Base-by-base conservation (phyloP, 371 early-diverging fungal genomes). In the Rhizomucor miehei region DNA sequence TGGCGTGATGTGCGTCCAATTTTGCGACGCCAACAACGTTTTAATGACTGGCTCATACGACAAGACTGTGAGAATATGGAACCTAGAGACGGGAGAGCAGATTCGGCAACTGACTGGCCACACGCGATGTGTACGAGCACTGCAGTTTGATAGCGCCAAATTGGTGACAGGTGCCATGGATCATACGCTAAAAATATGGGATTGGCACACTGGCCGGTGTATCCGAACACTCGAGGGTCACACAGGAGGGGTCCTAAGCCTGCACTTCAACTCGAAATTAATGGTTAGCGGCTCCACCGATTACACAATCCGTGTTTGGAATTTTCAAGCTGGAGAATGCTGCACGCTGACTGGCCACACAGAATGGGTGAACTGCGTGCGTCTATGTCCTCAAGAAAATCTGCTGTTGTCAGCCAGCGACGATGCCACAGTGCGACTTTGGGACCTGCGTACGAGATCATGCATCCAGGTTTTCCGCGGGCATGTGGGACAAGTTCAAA, bases 111-210 rank as follows among this genome's bases (percentile, higher is more conserved):
- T 95, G 12, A 73, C 62, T 11, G 99, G 98, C 0, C 99, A 99
- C 75, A 85, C 88, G 9, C 82, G 88, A 2, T 87, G 89, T 17
- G 89, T 99, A 0, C 80, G 94, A 1, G 90, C 90, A 1, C 78
- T 98, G 6, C 94, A 91, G 51, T 92, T 92, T 62, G 91, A 91
- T 59, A 87, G 88, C 36, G 82, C 84, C 59, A 91, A 89, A 65
- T 73, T 93, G 25, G 87, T 94, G 16, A 87, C 92, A 3, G 93
- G 91, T 6, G 89, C 94, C 9, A 87, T 91, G 71, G 99, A 99
- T 62, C 83, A 90, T 24, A 96, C 96, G 0, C 82, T 99, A n/a
- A 81, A 91, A 57, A 89, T 99, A 44, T 99, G 99, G 99, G 92
- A 97, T 73, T 90, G 93, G 66, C 89, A 91, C 45, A 89, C 88